These are phyloP conservation scores for Ophiosphaerella narmari DNA, from an alignment of 2,329 filamentous ascomycete genomes.

Conservation along the genomic window DNA sequence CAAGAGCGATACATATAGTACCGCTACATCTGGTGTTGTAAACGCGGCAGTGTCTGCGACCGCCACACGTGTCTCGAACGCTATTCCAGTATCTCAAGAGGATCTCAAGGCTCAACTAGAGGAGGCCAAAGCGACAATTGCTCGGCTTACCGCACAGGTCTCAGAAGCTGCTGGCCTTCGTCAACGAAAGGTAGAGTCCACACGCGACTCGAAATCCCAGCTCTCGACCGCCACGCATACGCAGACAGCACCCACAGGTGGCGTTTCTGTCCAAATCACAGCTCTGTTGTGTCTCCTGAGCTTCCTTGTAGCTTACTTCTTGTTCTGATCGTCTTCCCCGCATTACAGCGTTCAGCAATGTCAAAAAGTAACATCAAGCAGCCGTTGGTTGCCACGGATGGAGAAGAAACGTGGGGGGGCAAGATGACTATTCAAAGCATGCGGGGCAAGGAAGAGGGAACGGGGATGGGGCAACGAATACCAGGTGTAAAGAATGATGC, in stretches of 20 bases:
- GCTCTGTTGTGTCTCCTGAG: constrained; percentile 83
- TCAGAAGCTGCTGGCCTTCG: constrained; percentile 65
- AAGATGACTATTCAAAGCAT: constrained; percentile 11
- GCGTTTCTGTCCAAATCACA: constrained; percentile 84
- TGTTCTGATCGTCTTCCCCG: constrained; percentile 69
- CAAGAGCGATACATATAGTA: constrained; percentile 47
- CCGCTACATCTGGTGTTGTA: constrained; percentile 41
- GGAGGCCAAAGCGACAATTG: constrained; percentile 75
- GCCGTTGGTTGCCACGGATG: constrained; percentile 11
- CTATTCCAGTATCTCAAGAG: constrained; percentile 56
- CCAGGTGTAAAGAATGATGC: constrained; percentile 9
- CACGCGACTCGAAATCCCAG: constrained; percentile 57
- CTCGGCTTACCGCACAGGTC: constrained; percentile 66
- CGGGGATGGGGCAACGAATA: constrained; percentile 5
- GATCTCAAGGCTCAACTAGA: constrained; percentile 75
- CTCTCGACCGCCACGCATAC: constrained; percentile 57
- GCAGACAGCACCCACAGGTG: constrained; percentile 63
- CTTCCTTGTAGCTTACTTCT: constrained; percentile 93
- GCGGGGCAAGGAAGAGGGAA: background rate
- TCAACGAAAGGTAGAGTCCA: constrained; percentile 72
- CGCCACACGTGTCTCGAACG: constrained; percentile 55
- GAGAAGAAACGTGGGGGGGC: constrained; percentile 19
- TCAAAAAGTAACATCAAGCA: constrained; percentile 19
- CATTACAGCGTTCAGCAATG: constrained; percentile 21
- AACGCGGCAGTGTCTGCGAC: constrained; percentile 50